A percentile compares a stretch with the other conserved stretches of the same genome.
Conservation (phyloP, 2,329 filamentous ascomycete species). For the Paracoccidioides lutzii region DNA sequence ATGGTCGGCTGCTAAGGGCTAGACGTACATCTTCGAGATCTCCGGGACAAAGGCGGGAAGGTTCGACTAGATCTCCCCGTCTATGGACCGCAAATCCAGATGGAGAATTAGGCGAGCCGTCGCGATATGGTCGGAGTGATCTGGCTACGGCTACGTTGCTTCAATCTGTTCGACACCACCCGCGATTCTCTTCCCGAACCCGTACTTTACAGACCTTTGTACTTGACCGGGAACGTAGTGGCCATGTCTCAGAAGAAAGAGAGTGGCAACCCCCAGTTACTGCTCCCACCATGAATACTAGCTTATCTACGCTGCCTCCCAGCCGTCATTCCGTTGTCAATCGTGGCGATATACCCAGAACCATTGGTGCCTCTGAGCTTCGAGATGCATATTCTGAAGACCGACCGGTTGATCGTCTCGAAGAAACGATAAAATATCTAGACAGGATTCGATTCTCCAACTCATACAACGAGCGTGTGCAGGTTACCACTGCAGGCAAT, state of each 20-base stretch:
- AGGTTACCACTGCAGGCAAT: conserved; percentile 40
- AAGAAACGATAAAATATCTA: conserved; percentile 50
- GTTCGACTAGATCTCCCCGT: conserved; percentile 12
- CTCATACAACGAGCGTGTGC: conserved; percentile 42
- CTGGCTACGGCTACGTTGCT: conserved; percentile 25
- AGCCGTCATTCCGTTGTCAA: background rate
- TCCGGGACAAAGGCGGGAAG: conserved; percentile 19
- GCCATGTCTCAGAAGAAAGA: conserved; percentile 12
- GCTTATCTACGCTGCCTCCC: background rate
- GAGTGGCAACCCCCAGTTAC: conserved; percentile 3
- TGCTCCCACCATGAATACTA: conserved; percentile 1
- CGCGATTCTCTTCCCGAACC: conserved; percentile 24
- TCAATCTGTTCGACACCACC: conserved; percentile 29
- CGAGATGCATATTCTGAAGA: conserved; percentile 25
- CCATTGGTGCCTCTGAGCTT: conserved; percentile 17
- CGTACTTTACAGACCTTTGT: conserved; percentile 30
- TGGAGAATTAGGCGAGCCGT: conserved; percentile 3
- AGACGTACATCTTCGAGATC: conserved; percentile 9
- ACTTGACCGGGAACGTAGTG: conserved; percentile 23
- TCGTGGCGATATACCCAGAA: conserved; percentile 18
- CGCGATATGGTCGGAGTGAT: conserved; percentile 14
- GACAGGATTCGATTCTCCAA: conserved; percentile 43
- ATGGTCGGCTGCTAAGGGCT: conserved; percentile 13
- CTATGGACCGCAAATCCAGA: conserved; percentile 14
- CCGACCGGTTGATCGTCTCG: conserved; percentile 30